A percentile compares a stretch with the other conserved stretches of the same genome.
phyloP scores from a whole-genome alignment of 306 rosid species.

The peach (Prunus persica) region DNA sequence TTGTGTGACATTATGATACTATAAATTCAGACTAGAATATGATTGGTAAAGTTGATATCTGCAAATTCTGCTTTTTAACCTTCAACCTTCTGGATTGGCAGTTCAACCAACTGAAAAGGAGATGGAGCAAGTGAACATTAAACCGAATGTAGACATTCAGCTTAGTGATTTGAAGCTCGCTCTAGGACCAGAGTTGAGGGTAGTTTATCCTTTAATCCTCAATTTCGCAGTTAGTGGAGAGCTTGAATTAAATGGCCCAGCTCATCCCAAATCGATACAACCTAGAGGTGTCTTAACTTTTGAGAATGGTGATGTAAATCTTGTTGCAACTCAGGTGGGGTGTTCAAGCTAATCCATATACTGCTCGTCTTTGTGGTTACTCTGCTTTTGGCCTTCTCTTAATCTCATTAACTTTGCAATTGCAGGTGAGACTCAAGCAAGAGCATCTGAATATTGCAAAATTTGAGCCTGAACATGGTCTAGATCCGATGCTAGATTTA shows the following conservation, averaged over 20 bases:
- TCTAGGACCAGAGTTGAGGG: conserved; percentile 93
- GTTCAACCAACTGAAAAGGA: conserved; percentile 60
- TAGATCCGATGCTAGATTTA: conserved; percentile 91
- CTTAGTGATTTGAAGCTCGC: conserved; percentile 80
- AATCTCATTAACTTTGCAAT: conserved; percentile 26
- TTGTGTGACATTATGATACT: not conserved
- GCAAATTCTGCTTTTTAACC: conserved; percentile 5
- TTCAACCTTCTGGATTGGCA: conserved; percentile 29
- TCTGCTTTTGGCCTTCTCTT: conserved; percentile 12
- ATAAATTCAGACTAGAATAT: not conserved
- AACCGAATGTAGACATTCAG: conserved; percentile 56
- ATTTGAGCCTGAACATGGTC: conserved; percentile 91
- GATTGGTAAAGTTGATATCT: conserved; percentile 1
- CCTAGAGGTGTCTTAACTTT: conserved; percentile 80
- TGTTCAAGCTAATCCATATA: conserved; percentile 13
- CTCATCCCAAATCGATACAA: conserved; percentile 72
- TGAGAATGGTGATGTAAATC: conserved; percentile 92
- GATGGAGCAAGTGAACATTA: conserved; percentile 50
- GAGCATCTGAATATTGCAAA: conserved; percentile 81
- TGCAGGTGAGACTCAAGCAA: conserved; percentile 80
- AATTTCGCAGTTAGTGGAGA: conserved; percentile 80
- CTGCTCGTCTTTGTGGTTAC: conserved; percentile 2
- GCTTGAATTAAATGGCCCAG: conserved; percentile 80
- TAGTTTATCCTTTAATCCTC: conserved; percentile 85
- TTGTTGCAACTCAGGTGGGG: conserved; percentile 83